A percentile compares a stretch with the other conserved stretches of the same genome.
Conservation (phyloP, 2,329 filamentous ascomycete species). For the Cytospora mali region DNA sequence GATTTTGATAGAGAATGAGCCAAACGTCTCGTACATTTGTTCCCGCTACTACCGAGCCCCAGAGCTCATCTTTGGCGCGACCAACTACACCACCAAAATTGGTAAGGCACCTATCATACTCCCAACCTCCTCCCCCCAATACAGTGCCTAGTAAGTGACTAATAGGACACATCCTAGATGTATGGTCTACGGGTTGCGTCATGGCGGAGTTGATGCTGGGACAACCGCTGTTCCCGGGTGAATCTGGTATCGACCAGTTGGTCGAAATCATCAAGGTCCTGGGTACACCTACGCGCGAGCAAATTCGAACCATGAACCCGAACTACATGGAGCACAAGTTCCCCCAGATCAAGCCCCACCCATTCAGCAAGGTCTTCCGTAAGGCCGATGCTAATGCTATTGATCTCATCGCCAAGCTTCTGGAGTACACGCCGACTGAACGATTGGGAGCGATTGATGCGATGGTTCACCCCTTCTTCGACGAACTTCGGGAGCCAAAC, state of each 20-base stretch:
- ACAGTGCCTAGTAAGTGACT: not conserved
- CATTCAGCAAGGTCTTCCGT: conserved; percentile 98
- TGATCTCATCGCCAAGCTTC: conserved; percentile 87
- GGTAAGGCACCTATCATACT: conserved; percentile 60
- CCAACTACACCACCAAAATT: conserved; percentile 99
- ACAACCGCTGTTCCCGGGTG: conserved; percentile 94
- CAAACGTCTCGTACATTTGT: conserved; percentile 99
- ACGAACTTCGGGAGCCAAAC: conserved; percentile 88
- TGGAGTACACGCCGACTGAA: conserved; percentile 98
- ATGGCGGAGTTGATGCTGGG: conserved; percentile 99
- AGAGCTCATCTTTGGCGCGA: conserved; percentile 97
- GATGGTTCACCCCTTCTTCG: conserved; percentile 98
- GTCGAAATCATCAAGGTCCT: conserved; percentile 99
- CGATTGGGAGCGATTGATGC: conserved; percentile 91
- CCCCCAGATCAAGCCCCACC: conserved; percentile 98
- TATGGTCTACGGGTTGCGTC: conserved; percentile 98
- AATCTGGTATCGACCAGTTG: conserved; percentile 97
- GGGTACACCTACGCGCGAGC: conserved; percentile 93
- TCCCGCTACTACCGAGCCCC: conserved; percentile 98
- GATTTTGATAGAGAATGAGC: conserved; percentile 97
- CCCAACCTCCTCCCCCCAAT: no score
- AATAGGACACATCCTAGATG: conserved; percentile 64
- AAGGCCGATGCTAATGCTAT: conserved; percentile 93
- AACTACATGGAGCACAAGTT: conserved; percentile 99
- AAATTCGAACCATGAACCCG: conserved; percentile 99